Evolutionary conservation across 2,329 filamentous ascomycete species (phyloP), one percentile per base, ranked within the genome.

Genomic region (Ophiostoma piceae): DNA sequence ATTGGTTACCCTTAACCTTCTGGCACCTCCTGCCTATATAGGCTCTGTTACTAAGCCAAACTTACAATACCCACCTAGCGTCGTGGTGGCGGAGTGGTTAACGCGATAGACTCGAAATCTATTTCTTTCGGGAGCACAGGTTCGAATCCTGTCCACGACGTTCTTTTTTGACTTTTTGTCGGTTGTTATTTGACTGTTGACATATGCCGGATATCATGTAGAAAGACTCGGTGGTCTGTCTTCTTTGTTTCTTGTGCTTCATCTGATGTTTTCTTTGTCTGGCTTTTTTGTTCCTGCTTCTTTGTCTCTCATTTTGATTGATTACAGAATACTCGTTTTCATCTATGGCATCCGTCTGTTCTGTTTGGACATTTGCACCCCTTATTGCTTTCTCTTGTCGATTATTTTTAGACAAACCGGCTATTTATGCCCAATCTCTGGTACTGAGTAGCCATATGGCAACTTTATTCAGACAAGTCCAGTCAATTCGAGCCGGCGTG

Each of bases 1-100:
- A 22, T 12, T 54, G 0, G 47, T 54, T 54, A 54, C n/a, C n/a
- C n/a, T n/a, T n/a, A n/a, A n/a, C n/a, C n/a, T n/a, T n/a, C n/a
- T n/a, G n/a, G n/a, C n/a, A n/a, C n/a, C 47, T 54, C 9, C 22
- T 5, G n/a, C 11, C 22, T 60, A 60, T 60, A 60, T 60, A 60
- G 3, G 2, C 5, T 5, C 26, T 32, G 26, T 60, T 60, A 60
- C 11, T 16, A 14, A 60, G 54, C 54, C 54, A 4, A 29, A 7
- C 16, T 11, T 29, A 60, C 22, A 26, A 35, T 35, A 35, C 35
- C 35, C 35, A 62, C 35, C 29, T 11, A n/a, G 19, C n/a, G 62
- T 65, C 62, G 62, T 65, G 62, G 62, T 65, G 62, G 62, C 62
- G 62, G 62, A 65, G 62, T 65, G 62, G 62, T 65, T 65, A 65